phyloP scores from a whole-genome alignment of 768 basidiomycete genomes.

The Leccinum rimulosum region DNA sequence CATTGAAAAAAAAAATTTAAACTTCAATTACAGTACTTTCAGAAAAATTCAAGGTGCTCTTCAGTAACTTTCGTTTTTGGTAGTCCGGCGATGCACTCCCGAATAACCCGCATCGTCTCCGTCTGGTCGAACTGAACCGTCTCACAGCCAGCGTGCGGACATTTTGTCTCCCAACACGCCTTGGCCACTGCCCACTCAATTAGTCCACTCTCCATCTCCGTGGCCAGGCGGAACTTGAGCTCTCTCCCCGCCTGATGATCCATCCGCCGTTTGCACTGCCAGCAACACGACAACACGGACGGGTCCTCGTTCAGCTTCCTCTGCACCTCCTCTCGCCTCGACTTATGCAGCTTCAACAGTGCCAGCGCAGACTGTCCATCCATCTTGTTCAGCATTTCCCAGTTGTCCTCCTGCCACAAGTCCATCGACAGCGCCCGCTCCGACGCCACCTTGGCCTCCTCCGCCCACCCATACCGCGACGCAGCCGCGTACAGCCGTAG shows the following conservation, averaged over 20 bases:
- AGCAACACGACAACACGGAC: slow-evolving; percentile 38
- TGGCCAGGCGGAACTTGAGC: slow-evolving; percentile 53
- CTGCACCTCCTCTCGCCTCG: slow-evolving; percentile 48
- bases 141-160: slow-evolving; percentile 42
- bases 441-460: slow-evolving; percentile 54
- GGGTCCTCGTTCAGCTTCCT: slow-evolving; percentile 53
- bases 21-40: too few relatives aligned
- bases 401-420: slow-evolving; percentile 46
- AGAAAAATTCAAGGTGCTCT: too few relatives aligned
- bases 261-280: slow-evolving; percentile 45
- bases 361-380: slow-evolving; percentile 50
- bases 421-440: slow-evolving; percentile 53
- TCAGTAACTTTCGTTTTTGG: too few relatives aligned
- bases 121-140: slow-evolving; percentile 55
- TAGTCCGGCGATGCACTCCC: slow-evolving; percentile 52
- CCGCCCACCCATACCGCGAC: slow-evolving; percentile 57
- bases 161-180: slow-evolving; percentile 60
- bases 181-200: slow-evolving; percentile 56
- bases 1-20: too few relatives aligned
- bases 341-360: slow-evolving; percentile 53
- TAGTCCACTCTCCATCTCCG: slow-evolving; percentile 53
- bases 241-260: slow-evolving; percentile 66
- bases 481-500: slow-evolving; percentile 54
- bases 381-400: slow-evolving; percentile 45
- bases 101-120: slow-evolving; percentile 52